Evolutionary conservation across 1,284 basidiomycete genomes (phyloP).

Genomic region (Microbotryum violaceum): DNA sequence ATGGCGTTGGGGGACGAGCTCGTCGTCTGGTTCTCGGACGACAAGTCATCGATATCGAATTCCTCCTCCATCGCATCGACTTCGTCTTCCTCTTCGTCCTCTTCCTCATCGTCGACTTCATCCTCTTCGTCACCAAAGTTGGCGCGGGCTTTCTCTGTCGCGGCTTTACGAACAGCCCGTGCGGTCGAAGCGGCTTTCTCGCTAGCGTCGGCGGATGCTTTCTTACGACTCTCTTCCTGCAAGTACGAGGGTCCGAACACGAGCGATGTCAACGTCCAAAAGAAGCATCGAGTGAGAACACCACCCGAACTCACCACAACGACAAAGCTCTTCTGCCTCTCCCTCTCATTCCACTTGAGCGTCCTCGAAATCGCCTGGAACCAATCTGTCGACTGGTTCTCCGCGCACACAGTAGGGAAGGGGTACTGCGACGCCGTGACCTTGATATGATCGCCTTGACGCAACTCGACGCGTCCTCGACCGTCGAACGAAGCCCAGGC

Average conservation of each 20-base stretch:
- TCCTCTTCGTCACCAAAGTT: slow-evolving; percentile 47
- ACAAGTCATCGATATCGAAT: slow-evolving; percentile 66
- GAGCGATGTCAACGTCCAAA: not conserved
- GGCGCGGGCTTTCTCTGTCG: not conserved
- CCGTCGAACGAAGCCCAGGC: slow-evolving; percentile 99
- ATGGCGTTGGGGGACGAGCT: not conserved
- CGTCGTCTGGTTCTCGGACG: not conserved
- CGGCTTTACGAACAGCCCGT: not conserved
- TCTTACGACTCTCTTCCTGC: slow-evolving; percentile 3
- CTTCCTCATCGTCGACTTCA: slow-evolving; percentile 49
- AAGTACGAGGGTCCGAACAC: not conserved
- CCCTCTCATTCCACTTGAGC: slow-evolving; percentile 91
- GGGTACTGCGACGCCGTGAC: slow-evolving; percentile 96
- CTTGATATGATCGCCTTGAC: slow-evolving; percentile 99
- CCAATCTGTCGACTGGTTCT: slow-evolving; percentile 97
- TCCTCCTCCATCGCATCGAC: slow-evolving; percentile 46
- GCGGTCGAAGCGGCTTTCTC: slow-evolving; percentile 1
- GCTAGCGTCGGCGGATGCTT: slow-evolving; percentile 34
- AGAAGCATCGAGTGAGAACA: slow-evolving; percentile 15
- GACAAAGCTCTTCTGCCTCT: slow-evolving; percentile 93
- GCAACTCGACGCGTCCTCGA: slow-evolving; percentile 87
- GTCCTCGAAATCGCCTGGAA: slow-evolving; percentile 95
- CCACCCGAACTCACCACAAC: slow-evolving; percentile 56
- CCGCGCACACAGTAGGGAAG: slow-evolving; percentile 96
- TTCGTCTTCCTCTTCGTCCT: slow-evolving; percentile 55